Conservation (phyloP, 163 green algal genomes). For the Volvox carteri region DNA sequence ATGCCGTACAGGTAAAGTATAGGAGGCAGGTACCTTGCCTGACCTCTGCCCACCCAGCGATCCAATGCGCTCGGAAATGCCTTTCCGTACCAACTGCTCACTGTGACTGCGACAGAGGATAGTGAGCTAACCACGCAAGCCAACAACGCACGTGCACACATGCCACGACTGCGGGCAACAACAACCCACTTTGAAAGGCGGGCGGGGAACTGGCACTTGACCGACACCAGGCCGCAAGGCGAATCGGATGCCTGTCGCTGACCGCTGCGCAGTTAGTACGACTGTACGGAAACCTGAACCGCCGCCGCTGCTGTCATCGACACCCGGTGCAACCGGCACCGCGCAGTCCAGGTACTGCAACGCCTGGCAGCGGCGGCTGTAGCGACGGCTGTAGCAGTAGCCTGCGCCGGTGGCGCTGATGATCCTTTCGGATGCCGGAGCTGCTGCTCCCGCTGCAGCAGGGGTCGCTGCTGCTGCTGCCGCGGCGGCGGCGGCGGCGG, state of each 20-base stretch:
- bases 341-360: conserved; percentile 87
- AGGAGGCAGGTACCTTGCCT: not conserved
- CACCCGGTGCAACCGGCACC: conserved; percentile 28
- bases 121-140: too few species aligned
- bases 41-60: too few species aligned
- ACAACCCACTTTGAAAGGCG: conserved; percentile 81
- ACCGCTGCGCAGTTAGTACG: conserved; percentile 4
- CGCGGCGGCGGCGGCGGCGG: not conserved
- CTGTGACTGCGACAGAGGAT: too few species aligned
- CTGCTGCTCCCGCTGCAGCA: conserved; percentile 18
- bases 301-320: not conserved
- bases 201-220: conserved; percentile 66
- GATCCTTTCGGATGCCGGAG: not conserved
- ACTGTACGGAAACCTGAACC: not conserved
- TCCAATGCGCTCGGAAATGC: too few species aligned
- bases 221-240: conserved; percentile 74
- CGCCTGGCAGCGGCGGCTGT: conserved; percentile 78
- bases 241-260: conserved; percentile 38
- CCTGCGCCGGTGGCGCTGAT: not conserved
- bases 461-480: conserved; percentile 56
- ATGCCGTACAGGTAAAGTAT: not conserved
- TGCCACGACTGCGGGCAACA: too few species aligned
- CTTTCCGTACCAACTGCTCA: too few species aligned
- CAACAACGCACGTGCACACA: too few species aligned
- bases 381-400: not conserved